These are phyloP conservation scores for Nemania bipapillata DNA, from an alignment of 2,329 filamentous ascomycete genomes.

Conservation along the genomic window DNA sequence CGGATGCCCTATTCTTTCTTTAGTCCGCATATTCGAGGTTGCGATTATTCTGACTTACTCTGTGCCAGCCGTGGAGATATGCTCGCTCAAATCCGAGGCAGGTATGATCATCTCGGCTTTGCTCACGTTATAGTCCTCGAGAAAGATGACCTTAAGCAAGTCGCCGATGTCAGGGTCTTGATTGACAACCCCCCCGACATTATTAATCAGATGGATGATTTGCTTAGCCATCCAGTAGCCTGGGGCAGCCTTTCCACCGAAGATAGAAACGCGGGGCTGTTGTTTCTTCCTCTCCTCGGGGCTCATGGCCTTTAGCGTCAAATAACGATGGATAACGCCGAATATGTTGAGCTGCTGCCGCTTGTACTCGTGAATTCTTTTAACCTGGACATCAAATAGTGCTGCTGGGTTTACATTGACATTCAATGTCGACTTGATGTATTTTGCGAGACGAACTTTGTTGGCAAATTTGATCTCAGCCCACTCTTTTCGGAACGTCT, in stretches of 20 bases:
- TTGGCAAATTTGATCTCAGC: slow-evolving; percentile 96
- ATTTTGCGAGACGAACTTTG: slow-evolving; percentile 89
- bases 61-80: slow-evolving; percentile 97
- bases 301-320: slow-evolving; percentile 85
- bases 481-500: slow-evolving; percentile 93
- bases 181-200: slow-evolving; percentile 89
- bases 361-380: slow-evolving; percentile 99
- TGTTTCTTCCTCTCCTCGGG: slow-evolving; percentile 87
- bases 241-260: slow-evolving; percentile 96
- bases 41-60: slow-evolving; percentile 65
- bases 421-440: slow-evolving; percentile 84
- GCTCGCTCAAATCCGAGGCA: slow-evolving; percentile 95
- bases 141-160: slow-evolving; percentile 93
- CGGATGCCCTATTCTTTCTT: slow-evolving; percentile 64
- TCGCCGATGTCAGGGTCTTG: slow-evolving; percentile 92
- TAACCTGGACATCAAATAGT: slow-evolving; percentile 97
- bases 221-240: slow-evolving; percentile 99
- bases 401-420: slow-evolving; percentile 86
- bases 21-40: slow-evolving; percentile 21
- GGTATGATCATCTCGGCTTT: slow-evolving; percentile 97
- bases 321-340: slow-evolving; percentile 93
- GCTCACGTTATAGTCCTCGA: slow-evolving; percentile 99
- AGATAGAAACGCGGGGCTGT: slow-evolving; percentile 89
- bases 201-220: slow-evolving; percentile 95
- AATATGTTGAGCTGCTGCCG: slow-evolving; percentile 99